Evolutionary conservation across 345 rosid species (phyloP).

Genomic region (Brassica napus): Da-Ae NC_063434.1:8310501-8311000

Average conservation of each 20-base stretch:
- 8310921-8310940: slow-evolving; percentile 57
- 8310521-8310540: neutral
- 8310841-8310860: too few relatives aligned
- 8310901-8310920: slow-evolving; percentile 7
- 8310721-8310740: too few relatives aligned
- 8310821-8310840: too few relatives aligned
- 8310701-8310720: slow-evolving; percentile 51
- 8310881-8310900: too few relatives aligned
- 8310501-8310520: neutral
- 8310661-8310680: slow-evolving; percentile 84
- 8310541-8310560: neutral
- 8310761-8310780: neutral
- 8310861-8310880: too few relatives aligned
- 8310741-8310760: neutral
- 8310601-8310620: slow-evolving; percentile 61
- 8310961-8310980: slow-evolving; percentile 79
- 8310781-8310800: too few relatives aligned
- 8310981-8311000: slow-evolving; percentile 96
- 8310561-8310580: slow-evolving; percentile 59
- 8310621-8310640: slow-evolving; percentile 62
- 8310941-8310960: slow-evolving; percentile 81
- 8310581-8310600: slow-evolving; percentile 57
- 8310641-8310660: slow-evolving; percentile 63
- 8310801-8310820: too few relatives aligned
- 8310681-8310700: slow-evolving; percentile 72